phyloP scores from a whole-genome alignment of 75 land plant species.

The Picea sitchensis region DNA sequence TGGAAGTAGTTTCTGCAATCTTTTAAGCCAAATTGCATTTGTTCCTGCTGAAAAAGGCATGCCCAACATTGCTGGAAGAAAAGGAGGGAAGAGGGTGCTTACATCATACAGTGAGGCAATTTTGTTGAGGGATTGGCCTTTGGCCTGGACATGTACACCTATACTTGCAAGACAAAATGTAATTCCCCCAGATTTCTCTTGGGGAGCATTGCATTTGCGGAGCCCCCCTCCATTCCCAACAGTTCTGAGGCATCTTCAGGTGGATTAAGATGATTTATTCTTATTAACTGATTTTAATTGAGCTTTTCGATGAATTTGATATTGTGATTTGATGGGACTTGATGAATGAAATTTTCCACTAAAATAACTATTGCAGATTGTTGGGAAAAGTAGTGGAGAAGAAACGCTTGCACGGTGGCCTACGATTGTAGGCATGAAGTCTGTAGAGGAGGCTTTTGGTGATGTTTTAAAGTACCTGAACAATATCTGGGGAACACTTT shows the following conservation, averaged over 20 bases:
- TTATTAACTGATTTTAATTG: not conserved
- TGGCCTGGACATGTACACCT: conserved; percentile 89
- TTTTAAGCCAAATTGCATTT: conserved; percentile 70
- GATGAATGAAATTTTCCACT: conserved; percentile 1
- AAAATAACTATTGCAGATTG: conserved; percentile 30
- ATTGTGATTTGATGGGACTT: not conserved
- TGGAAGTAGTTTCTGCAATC: conserved; percentile 75
- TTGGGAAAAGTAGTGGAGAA: conserved; percentile 84
- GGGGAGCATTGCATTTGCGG: conserved; percentile 80
- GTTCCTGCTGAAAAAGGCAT: conserved; percentile 89
- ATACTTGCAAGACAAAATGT: conserved; percentile 51
- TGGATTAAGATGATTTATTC: conserved; percentile 6
- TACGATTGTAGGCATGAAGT: conserved; percentile 45
- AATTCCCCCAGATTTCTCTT: conserved; percentile 92
- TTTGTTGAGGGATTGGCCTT: conserved; percentile 84
- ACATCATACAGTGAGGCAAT: conserved; percentile 78
- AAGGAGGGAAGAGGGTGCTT: conserved; percentile 71
- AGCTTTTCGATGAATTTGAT: not conserved
- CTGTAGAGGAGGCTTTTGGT: conserved; percentile 73
- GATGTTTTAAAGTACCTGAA: conserved; percentile 80
- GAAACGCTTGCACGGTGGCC: conserved; percentile 97
- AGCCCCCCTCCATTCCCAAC: conserved; percentile 80
- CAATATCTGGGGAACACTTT: conserved; percentile 69
- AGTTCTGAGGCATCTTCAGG: conserved; percentile 88
- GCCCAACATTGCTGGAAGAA: conserved; percentile 64